phyloP scores from a whole-genome alignment of 176 grass and related monocot genomes.

The Hyparrhenia diplandra region DNA sequence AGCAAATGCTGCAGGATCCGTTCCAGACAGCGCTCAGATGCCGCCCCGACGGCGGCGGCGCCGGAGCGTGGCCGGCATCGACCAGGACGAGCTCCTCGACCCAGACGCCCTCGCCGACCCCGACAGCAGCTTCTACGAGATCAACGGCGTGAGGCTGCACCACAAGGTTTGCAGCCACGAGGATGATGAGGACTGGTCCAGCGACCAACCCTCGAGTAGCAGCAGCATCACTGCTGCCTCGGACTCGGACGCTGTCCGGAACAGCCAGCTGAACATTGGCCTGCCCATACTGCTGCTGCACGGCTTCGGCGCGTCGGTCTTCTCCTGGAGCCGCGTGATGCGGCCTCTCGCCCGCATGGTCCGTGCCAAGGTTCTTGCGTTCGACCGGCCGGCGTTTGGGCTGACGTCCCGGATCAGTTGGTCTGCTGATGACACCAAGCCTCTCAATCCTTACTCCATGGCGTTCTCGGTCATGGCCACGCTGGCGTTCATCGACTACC shows the following conservation, averaged over 20 bases:
- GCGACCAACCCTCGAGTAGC: conserved; percentile 15
- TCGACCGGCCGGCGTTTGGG: conserved; percentile 84
- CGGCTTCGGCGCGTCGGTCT: conserved; percentile 84
- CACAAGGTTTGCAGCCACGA: conserved; percentile 70
- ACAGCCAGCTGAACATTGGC: neutral
- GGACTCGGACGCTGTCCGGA: neutral
- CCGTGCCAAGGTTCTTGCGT: conserved; percentile 79
- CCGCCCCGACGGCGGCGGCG: conserved; percentile 21
- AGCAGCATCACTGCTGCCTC: neutral
- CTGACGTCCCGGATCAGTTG: conserved; percentile 45
- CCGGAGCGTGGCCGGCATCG: conserved; percentile 63
- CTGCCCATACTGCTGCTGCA: conserved; percentile 70
- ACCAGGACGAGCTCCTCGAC: conserved; percentile 76
- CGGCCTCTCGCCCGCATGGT: conserved; percentile 44
- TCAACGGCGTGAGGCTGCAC: conserved; percentile 68
- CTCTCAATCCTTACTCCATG: conserved; percentile 80
- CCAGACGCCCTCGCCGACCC: conserved; percentile 57
- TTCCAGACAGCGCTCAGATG: conserved; percentile 31
- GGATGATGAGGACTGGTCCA: neutral
- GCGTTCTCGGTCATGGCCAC: conserved; percentile 74
- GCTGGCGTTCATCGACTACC: conserved; percentile 64
- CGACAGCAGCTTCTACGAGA: conserved; percentile 82
- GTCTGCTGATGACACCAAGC: conserved; percentile 36
- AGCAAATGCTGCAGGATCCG: conserved; percentile 4
- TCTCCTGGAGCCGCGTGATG: conserved; percentile 80